phyloP scores from a whole-genome alignment of 176 grass and related monocot species.

The Avena atlantica region DNA sequence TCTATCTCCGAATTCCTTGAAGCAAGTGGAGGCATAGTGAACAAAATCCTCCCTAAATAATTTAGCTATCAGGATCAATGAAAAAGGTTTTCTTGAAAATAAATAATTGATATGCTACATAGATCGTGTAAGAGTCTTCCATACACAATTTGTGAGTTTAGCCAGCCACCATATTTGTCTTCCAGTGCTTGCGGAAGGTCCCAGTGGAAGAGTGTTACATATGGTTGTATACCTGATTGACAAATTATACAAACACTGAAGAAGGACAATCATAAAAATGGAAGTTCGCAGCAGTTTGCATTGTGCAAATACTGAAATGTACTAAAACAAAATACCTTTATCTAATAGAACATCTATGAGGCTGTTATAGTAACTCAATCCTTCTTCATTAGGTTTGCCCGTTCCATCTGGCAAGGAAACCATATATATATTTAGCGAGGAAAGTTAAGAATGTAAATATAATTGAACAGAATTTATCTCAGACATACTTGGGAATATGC shows the following conservation, averaged over 20 bases:
- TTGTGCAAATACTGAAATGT: neutral
- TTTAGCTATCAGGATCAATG: conserved; percentile 32
- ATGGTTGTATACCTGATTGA: conserved; percentile 79
- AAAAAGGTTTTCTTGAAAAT: neutral
- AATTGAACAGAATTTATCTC: conserved; percentile 36
- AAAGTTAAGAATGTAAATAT: conserved; percentile 1
- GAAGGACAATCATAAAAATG: neutral
- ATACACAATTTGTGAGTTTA: conserved; percentile 88
- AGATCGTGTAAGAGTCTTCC: conserved; percentile 19
- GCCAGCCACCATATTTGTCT: conserved; percentile 88
- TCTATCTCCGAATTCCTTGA: conserved; percentile 90
- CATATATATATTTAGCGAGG: conserved; percentile 26
- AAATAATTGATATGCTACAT: conserved; percentile 21
- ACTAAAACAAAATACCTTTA: conserved; percentile 54
- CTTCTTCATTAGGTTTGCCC: conserved; percentile 86
- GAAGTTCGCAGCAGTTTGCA: conserved; percentile 17
- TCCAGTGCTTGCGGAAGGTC: conserved; percentile 92
- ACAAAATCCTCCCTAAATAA: conserved; percentile 82
- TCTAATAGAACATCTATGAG: conserved; percentile 78
- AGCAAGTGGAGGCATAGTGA: conserved; percentile 79
- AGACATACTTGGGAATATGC: conserved; percentile 93
- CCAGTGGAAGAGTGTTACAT: conserved; percentile 93
- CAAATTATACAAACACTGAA: conserved; percentile 1
- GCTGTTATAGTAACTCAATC: conserved; percentile 81
- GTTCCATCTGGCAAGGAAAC: conserved; percentile 76